Evolutionary conservation across 768 basidiomycete genomes (phyloP), one percentile per base, ranked within the genome.

Genomic region (Tricholoma furcatifolium): DNA sequence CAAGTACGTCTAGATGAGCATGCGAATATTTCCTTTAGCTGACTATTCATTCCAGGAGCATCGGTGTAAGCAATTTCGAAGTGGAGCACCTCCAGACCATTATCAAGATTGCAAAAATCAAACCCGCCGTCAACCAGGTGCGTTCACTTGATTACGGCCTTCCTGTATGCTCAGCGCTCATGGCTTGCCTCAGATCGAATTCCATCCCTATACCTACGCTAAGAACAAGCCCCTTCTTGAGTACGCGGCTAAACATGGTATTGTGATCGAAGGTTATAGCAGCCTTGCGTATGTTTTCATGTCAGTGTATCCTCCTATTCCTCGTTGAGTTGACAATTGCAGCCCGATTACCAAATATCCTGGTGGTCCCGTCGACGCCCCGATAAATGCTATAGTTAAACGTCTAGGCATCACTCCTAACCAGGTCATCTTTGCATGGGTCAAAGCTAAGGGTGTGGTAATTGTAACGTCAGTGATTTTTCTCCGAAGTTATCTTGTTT

Each of bases 101-200:
- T 6, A 47, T 83, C 45, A 78, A 77, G 58, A 61, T 67, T 0
- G 82, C 83, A 1, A 72, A 69, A 30, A 66, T 84, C 58, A 80
- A 75, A 32, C 88, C 88, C 5, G 85, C 80, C 1, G 85, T 85
- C 35, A 88, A 90, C 61, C 88, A 91, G 72, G 87, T 83, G n/a
- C 2, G 56, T 57, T 31, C 50, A 10, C 17, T n/a, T 10, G 7
- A 14, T 38, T 21, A 10, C 24, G 17, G 34, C 38, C 17, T 17
- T 24, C 15, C 11, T 12, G 14, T 7, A 38, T 43, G 39, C 45
- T 23, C 32, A 43, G 34, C 46, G 36, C 14, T 17, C n/a, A 17
- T 17, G n/a, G n/a, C n/a, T 12, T 21, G 17, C 27, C 20, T 34
- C 24, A 83, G 80, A 80, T 84, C 44, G 58, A 60, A 15, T 68